phyloP scores from a whole-genome alignment of 2,329 filamentous ascomycete genomes.

The Sarocladium strictum region DNA sequence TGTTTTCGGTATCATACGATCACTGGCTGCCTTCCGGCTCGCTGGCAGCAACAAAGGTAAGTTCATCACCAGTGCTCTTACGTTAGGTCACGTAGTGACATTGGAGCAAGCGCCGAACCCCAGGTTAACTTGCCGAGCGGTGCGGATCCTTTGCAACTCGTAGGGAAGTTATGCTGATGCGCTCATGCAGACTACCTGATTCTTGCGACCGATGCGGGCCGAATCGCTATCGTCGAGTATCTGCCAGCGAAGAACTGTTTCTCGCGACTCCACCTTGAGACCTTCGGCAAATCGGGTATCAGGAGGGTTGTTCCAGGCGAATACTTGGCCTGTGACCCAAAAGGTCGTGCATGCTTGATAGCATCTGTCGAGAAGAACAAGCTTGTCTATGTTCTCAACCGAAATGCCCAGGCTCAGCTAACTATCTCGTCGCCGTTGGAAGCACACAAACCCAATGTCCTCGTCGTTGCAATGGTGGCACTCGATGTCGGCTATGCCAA shows the following conservation, averaged over 20 bases:
- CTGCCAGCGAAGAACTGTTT: constrained; percentile 80
- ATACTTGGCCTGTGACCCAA: constrained; percentile 91
- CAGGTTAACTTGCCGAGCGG: constrained; percentile 3
- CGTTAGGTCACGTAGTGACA: constrained; percentile 63
- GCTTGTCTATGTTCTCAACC: constrained; percentile 95
- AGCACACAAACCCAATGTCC: constrained; percentile 85
- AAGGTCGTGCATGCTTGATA: constrained; percentile 90
- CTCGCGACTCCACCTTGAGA: constrained; percentile 86
- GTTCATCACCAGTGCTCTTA: constrained; percentile 33
- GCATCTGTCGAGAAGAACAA: constrained; percentile 98
- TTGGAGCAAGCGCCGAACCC: constrained; percentile 22
- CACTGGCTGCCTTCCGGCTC: constrained; percentile 81
- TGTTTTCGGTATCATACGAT: constrained; percentile 91
- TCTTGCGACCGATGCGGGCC: constrained; percentile 89
- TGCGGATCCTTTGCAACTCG: neutral
- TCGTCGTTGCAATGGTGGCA: constrained; percentile 82
- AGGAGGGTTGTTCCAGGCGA: constrained; percentile 91
- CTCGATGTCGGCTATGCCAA: constrained; percentile 97
- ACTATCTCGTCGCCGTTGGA: constrained; percentile 96
- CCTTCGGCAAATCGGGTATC: constrained; percentile 94
- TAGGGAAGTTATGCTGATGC: neutral
- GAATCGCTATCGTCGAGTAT: constrained; percentile 92
- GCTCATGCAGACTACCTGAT: constrained; percentile 78
- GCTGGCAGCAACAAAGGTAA: constrained; percentile 95
- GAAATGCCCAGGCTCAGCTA: constrained; percentile 88